Base-by-base conservation (phyloP, 306 rosid species). In the Citrullus colocynthis region DNA sequence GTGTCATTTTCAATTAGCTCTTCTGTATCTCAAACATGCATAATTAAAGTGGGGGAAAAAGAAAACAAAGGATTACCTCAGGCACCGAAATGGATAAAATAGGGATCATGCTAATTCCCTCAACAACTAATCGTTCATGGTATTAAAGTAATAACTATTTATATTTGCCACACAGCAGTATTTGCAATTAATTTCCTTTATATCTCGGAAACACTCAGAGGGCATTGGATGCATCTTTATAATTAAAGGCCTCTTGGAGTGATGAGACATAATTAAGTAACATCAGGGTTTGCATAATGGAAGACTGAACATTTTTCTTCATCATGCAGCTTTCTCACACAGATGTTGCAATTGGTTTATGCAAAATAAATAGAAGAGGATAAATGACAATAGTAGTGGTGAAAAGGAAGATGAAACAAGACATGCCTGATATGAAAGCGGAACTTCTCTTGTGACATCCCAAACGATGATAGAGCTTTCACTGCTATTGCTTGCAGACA, bases 381-480 rank as follows among this genome's bases (percentile, higher is more conserved):
- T 52, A 69, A 44, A 69, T 20, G 56, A 69, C 17, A 45, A 77
- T 45, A 2, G 42, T 45, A 44, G 63, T 79, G 24, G 42, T 56
- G 20, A 55, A 79, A 79, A 48, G 18, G 44, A 80, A 28, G 76
- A 58, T 15, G 73, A 32, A 55, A 21, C 30, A 51, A 71, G 75
- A 78, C 88, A 81, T 80, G 93, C 97, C 91, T 96, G 97, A 86
- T 91, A 92, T 62, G 98, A 92, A 73, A 91, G 87, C 0, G 97
- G 96, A 77, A 92, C 89, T 84, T 96, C 87, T 61, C 93, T 86
- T 1, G 86, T 83, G 76, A 88, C 87, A 85, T 96, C 99, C 98
- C 99, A 96, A 80, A 96, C 90, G 57, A 88, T 87, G 58, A 96
- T 87, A 57, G 97, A 88, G 45, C 91, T 91, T 87, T 92, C 93